phyloP scores from a whole-genome alignment of 352 stramenopile species.

The Pythium scleroteichum region DNA sequence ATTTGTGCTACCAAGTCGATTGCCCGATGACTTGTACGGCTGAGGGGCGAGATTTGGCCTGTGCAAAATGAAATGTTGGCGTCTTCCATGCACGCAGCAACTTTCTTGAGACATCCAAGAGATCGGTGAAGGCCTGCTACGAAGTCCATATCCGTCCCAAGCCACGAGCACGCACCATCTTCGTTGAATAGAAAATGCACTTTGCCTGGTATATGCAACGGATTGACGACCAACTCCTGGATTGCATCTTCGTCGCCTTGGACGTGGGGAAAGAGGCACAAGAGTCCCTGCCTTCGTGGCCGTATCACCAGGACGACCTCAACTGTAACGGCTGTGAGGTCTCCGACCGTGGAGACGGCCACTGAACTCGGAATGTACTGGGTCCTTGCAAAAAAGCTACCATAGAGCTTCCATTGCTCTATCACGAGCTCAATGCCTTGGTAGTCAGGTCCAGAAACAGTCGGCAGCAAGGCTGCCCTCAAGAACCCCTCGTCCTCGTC shows the following conservation, averaged over 20 bases:
- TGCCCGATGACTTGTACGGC: not conserved
- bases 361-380: slow-evolving; percentile 35
- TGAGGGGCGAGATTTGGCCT: slow-evolving; percentile 38
- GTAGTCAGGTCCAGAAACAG: slow-evolving; percentile 51
- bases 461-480: slow-evolving; percentile 44
- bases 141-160: slow-evolving; percentile 65
- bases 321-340: slow-evolving; percentile 51
- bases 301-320: slow-evolving; percentile 30
- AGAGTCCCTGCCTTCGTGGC: not conserved
- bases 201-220: slow-evolving; percentile 44
- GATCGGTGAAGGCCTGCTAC: slow-evolving; percentile 41
- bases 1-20: no score
- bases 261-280: slow-evolving; percentile 46
- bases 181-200: slow-evolving; percentile 59
- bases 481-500: slow-evolving; percentile 50
- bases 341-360: slow-evolving; percentile 36
- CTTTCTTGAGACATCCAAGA: slow-evolving; percentile 44
- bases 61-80: slow-evolving; percentile 55
- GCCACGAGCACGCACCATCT: slow-evolving; percentile 43
- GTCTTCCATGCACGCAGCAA: slow-evolving; percentile 36
- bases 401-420: slow-evolving; percentile 56
- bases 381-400: slow-evolving; percentile 38
- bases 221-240: slow-evolving; percentile 44
- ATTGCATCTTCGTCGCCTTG: slow-evolving; percentile 38
- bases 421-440: slow-evolving; percentile 46